Evolutionary conservation across 2,329 filamentous ascomycete genomes (phyloP).

Genomic region (Pseudogymnoascus sp.): DNA sequence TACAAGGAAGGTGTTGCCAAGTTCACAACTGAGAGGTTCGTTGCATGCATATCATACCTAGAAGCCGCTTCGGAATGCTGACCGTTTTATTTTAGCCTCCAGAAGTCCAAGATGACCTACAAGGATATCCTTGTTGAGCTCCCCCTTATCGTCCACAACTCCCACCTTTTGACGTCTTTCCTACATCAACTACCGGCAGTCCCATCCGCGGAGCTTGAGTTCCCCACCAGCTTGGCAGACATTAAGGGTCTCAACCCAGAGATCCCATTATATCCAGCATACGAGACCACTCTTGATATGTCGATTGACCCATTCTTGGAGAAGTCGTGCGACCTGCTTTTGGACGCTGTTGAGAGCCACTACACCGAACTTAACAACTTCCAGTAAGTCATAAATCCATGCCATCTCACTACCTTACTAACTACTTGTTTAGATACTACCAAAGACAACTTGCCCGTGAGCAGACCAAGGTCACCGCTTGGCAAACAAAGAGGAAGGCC

Average conservation of each 20-base stretch:
- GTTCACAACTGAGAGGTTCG: constrained; percentile 91
- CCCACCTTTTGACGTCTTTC: constrained; percentile 89
- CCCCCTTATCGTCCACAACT: constrained; percentile 88
- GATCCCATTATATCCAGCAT: constrained; percentile 72
- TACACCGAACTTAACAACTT: constrained; percentile 99
- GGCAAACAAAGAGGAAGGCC: constrained; percentile 93
- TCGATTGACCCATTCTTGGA: constrained; percentile 96
- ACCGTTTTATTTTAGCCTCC: constrained; percentile 50
- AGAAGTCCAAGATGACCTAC: constrained; percentile 89
- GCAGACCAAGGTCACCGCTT: constrained; percentile 91
- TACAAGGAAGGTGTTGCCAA: constrained; percentile 79
- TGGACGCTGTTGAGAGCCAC: constrained; percentile 95
- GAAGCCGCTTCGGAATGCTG: not conserved
- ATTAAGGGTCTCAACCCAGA: constrained; percentile 56
- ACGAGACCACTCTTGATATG: constrained; percentile 73
- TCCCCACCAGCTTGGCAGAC: constrained; percentile 71
- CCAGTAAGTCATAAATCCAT: constrained; percentile 43
- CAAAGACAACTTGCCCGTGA: constrained; percentile 88
- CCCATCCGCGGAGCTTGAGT: constrained; percentile 57
- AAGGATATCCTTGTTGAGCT: constrained; percentile 89
- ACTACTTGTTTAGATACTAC: constrained; percentile 49
- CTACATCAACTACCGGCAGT: constrained; percentile 79
- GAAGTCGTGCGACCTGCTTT: constrained; percentile 92
- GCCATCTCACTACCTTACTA: not conserved
- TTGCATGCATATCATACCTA: constrained; percentile 15